phyloP scores from a whole-genome alignment of 1,139 yeast genomes.

The Oligophagozyma castellii region DNA sequence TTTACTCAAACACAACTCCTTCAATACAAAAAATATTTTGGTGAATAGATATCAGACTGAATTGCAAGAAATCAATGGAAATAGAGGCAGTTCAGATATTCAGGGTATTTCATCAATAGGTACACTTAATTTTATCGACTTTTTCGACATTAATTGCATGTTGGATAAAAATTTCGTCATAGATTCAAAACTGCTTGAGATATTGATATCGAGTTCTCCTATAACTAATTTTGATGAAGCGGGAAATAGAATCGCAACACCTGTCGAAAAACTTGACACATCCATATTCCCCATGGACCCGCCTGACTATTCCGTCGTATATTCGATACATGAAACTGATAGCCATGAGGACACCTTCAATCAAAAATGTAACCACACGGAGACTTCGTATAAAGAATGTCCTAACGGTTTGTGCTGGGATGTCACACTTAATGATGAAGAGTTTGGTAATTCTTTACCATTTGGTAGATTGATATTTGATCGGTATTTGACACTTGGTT shows the following conservation, averaged over 20 bases:
- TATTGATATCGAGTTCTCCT: not conserved
- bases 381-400: not conserved
- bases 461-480: too few relatives aligned
- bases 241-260: not conserved
- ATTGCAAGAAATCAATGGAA: too few relatives aligned
- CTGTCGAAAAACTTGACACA: not conserved
- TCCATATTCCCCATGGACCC: constrained; percentile 3
- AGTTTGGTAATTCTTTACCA: constrained; percentile 5
- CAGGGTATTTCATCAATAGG: too few relatives aligned
- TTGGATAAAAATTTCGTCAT: too few relatives aligned
- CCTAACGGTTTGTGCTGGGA: not conserved
- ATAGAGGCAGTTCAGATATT: too few relatives aligned
- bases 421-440: not conserved
- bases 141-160: too few relatives aligned
- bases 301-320: constrained; percentile 1
- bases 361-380: not conserved
- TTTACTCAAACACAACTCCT: too few relatives aligned
- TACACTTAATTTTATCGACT: too few relatives aligned
- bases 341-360: not conserved
- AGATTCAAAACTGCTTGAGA: not conserved
- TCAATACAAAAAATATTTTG: too few relatives aligned
- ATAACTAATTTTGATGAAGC: constrained; percentile 2
- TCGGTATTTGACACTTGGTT: too few relatives aligned
- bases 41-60: too few relatives aligned
- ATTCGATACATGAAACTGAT: constrained; percentile 4